Base-by-base conservation (phyloP, 2,329 filamentous ascomycete species). In the Celoporthe dispersa region DNA sequence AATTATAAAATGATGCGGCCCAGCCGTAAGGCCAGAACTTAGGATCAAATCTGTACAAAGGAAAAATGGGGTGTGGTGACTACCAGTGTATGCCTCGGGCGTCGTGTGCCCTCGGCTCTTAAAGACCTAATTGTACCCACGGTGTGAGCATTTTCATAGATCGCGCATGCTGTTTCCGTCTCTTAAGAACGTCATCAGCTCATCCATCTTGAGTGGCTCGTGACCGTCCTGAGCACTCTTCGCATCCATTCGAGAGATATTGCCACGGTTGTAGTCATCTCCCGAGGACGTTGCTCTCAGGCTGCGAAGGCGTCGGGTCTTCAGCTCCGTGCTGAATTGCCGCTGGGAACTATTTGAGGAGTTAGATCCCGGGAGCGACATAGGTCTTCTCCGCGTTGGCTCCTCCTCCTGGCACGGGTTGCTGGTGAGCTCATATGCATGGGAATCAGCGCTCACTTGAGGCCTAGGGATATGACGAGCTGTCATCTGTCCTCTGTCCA, bases 151-250 rank as follows among this genome's bases (percentile, higher is more conserved):
- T 39, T 8, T 3, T 63, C 33, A 63, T n/a, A 63, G 25, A 11
- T 63, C 60, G 2, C 60, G 60, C 39, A 63, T 63, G 33, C 60
- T 63, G 37, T 44, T 33, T 22, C 60, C 60, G 3, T 44, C 37
- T 37, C 60, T 63, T n/a, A 63, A 7, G 6, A 63, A 63, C n/a
- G n/a, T 37, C 37, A 63, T 2, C n/a, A 63, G 25, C 37, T 63
- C 60, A 19, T 63, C 60, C 60, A 63, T 63, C 9, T 28, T 12
- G 7, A 63, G 33, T 44, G 60, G n/a, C 22, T 63, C 60, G 11
- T 9, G 19, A 6, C 41, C 59, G 14, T 60, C 33, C 33, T n/a
- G 53, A 1, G 4, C 31, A 19, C 19, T n/a, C 19, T 37, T 31
- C 31, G 19, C 33, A 22, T n/a, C 57, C 7, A 25, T 37, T 6